Conservation (phyloP, 2,329 filamentous ascomycete species). For the Penicillium freii region DNA sequence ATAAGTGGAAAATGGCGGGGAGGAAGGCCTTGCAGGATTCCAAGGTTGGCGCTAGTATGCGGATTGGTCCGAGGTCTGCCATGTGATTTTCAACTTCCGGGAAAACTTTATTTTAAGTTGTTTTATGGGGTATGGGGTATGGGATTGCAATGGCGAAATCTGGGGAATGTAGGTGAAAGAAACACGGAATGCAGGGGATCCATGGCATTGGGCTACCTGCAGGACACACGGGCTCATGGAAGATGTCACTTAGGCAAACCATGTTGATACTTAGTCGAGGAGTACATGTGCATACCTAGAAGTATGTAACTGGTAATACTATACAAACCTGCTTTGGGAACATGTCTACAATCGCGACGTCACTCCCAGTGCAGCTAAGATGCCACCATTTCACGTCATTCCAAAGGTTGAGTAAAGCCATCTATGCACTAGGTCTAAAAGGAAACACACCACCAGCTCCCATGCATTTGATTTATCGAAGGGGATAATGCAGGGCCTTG, state of each 20-base stretch:
- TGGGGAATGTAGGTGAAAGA: not conserved
- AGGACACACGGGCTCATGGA: not conserved
- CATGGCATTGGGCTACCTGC: not conserved
- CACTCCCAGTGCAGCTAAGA: not conserved
- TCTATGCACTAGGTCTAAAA: not conserved
- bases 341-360: not conserved
- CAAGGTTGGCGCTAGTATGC: not conserved
- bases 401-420: not conserved
- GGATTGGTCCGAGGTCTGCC: not conserved
- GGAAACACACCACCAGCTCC: not conserved
- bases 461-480: not conserved
- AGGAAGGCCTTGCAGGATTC: not conserved
- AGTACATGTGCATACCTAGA: too few relatives aligned
- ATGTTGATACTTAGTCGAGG: not conserved
- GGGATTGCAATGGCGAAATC: not conserved
- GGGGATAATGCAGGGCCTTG: not conserved
- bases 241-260: too few relatives aligned
- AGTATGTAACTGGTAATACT: not conserved
- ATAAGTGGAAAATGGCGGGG: not conserved
- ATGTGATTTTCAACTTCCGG: not conserved
- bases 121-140: not conserved
- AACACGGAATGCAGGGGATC: not conserved
- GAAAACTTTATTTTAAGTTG: not conserved
- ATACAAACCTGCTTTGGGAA: not conserved
- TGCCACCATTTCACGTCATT: not conserved